Conservation (phyloP, 768 basidiomycete genomes). For the Naganishia vaughanmartiniae region DNA sequence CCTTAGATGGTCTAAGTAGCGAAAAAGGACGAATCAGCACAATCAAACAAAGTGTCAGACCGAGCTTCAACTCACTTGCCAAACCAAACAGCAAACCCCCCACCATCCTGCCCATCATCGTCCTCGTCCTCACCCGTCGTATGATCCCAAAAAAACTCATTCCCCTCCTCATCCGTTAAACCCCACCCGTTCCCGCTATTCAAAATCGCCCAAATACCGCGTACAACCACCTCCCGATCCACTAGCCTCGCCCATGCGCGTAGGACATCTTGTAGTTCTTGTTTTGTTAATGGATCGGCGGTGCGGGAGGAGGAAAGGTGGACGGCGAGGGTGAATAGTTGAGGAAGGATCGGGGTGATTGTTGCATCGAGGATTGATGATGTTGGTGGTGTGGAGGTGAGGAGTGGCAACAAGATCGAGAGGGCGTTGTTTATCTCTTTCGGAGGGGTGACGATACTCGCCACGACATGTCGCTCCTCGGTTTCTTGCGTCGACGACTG, state of each 20-base stretch:
- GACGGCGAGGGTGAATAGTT: constrained; percentile 65
- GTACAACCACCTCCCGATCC: constrained; percentile 58
- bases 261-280: constrained; percentile 63
- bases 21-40: neutral
- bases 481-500: neutral
- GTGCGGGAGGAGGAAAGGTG: constrained; percentile 57
- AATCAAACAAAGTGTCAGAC: neutral
- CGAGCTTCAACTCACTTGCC: constrained; percentile 10
- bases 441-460: constrained; percentile 58
- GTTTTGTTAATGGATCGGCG: constrained; percentile 65
- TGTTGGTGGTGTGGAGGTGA: constrained; percentile 76
- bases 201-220: constrained; percentile 64
- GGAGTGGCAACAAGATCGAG: constrained; percentile 57
- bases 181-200: constrained; percentile 43
- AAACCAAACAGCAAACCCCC: constrained; percentile 14
- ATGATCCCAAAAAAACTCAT: constrained; percentile 56
- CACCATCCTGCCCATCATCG: constrained; percentile 55
- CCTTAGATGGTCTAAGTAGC: constrained; percentile 17
- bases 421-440: constrained; percentile 33
- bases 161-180: constrained; percentile 58
- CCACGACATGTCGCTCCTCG: neutral
- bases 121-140: constrained; percentile 54
- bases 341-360: constrained; percentile 66
- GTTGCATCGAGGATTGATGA: constrained; percentile 64
- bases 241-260: constrained; percentile 74